Evolutionary conservation across 2,329 filamentous ascomycete genomes (phyloP).

Genomic region (Colletotrichum eremochloae): DNA sequence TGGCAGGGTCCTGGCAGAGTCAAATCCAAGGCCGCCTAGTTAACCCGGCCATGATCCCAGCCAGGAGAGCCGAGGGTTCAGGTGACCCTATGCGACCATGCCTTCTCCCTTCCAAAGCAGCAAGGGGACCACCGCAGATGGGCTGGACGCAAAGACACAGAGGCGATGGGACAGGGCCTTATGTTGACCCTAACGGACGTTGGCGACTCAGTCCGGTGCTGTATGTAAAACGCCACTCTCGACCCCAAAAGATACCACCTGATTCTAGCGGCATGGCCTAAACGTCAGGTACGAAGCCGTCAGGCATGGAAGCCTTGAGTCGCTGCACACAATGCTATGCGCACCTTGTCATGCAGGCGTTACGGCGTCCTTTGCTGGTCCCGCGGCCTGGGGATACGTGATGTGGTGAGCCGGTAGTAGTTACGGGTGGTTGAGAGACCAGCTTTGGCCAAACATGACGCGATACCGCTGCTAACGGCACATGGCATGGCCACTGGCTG

Average conservation of each 20-base stretch:
- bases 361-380: neutral
- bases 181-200: constrained; percentile 10
- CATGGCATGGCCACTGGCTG: neutral
- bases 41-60: constrained; percentile 2
- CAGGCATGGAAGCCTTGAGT: constrained; percentile 14
- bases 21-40: constrained; percentile 14
- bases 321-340: constrained; percentile 8
- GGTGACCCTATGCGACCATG: neutral
- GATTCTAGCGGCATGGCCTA: constrained; percentile 19
- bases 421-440: neutral
- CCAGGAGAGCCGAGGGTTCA: neutral
- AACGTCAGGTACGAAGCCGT: constrained; percentile 1
- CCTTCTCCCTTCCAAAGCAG: neutral
- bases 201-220: neutral
- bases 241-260: constrained; percentile 19
- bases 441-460: neutral
- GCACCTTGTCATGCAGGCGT: neutral
- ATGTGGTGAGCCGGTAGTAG: neutral
- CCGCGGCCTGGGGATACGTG: neutral
- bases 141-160: constrained; percentile 1
- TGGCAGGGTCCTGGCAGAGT: constrained; percentile 37
- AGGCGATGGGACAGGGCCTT: constrained; percentile 17
- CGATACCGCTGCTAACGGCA: neutral
- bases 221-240: constrained; percentile 8
- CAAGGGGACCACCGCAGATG: neutral